Percentiles rank a stretch among this genome's conserved stretches.
phyloP scores from a whole-genome alignment of 179 eudicot genomes.

The Vitellaria paradoxa region DNA sequence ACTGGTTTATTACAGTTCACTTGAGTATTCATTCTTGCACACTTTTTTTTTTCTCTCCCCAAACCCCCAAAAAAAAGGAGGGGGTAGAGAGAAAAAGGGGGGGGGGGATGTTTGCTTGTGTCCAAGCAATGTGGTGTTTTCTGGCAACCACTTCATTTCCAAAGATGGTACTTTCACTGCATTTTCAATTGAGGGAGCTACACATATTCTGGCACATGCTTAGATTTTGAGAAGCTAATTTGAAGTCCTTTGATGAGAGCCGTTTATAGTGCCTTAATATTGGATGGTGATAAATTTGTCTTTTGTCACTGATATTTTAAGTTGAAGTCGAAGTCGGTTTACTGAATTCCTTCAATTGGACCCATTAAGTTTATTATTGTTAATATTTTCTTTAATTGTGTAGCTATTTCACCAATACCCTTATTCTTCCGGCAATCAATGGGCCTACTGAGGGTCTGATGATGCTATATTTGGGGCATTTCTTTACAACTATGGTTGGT shows the following conservation, averaged over 20 bases:
- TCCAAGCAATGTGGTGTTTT: no score
- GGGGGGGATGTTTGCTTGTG: neutral
- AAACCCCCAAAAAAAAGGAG: no score
- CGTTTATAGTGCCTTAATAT: neutral
- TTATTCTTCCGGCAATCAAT: constrained; percentile 88
- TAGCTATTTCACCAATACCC: constrained; percentile 97
- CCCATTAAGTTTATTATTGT: neutral
- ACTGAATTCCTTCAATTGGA: neutral
- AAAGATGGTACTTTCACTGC: neutral
- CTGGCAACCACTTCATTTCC: no score
- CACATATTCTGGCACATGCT: neutral
- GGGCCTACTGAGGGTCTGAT: constrained; percentile 98
- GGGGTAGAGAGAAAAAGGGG: no score
- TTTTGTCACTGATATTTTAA: constrained; percentile 11
- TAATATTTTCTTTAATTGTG: constrained; percentile 16
- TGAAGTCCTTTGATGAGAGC: neutral
- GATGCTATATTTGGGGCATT: constrained; percentile 77
- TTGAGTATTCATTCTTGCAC: neutral
- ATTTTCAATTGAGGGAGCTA: neutral
- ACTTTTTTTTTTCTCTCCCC: neutral
- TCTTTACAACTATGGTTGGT: constrained; percentile 91
- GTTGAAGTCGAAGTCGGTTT: constrained; percentile 2
- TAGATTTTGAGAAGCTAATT: neutral
- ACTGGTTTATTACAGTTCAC: neutral
- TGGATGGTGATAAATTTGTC: neutral